Percentiles rank a stretch among this genome's conserved stretches.
Conservation (phyloP, 2,329 filamentous ascomycete genomes). For the Diaporthe sp. region DNA sequence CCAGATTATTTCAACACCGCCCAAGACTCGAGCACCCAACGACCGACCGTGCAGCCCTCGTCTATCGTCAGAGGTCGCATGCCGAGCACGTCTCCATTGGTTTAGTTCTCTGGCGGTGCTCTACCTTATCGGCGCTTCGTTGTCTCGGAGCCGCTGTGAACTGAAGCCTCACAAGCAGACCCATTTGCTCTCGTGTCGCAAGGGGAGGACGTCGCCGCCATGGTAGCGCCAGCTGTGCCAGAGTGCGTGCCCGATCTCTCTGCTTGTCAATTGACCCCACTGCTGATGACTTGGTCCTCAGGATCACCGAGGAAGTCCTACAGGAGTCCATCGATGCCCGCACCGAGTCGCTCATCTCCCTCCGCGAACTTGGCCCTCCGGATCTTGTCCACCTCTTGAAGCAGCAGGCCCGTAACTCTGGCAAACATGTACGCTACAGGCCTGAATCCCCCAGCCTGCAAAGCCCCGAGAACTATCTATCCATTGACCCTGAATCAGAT, state of each 20-base stretch:
- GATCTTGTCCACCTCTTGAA: constrained; percentile 97
- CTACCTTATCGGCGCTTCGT: constrained; percentile 7
- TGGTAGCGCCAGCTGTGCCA: constrained; percentile 80
- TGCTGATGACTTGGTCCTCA: constrained; percentile 50
- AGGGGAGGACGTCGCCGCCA: constrained; percentile 50
- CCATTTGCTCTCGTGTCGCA: constrained; percentile 24
- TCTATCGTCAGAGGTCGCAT: constrained; percentile 17
- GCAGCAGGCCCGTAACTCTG: constrained; percentile 66
- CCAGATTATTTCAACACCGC: neutral
- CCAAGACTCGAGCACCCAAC: neutral
- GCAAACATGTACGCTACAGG: constrained; percentile 59
- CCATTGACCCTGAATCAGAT: constrained; percentile 61
- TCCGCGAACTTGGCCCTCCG: constrained; percentile 94
- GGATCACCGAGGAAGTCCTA: constrained; percentile 92
- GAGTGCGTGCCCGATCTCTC: constrained; percentile 64
- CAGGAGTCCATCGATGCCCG: constrained; percentile 93
- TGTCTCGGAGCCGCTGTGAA: constrained; percentile 26
- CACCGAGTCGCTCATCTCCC: constrained; percentile 84
- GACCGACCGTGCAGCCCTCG: constrained; percentile 20
- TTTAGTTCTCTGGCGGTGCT: constrained; percentile 18
- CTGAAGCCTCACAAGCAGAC: constrained; percentile 21
- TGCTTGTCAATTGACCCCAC: constrained; percentile 25
- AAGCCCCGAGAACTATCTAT: neutral
- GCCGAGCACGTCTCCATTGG: constrained; percentile 32
- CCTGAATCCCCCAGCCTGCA: neutral